These are phyloP conservation scores for Exidia glandulosa DNA, from an alignment of 768 basidiomycete genomes.

Conservation along the genomic window DNA sequence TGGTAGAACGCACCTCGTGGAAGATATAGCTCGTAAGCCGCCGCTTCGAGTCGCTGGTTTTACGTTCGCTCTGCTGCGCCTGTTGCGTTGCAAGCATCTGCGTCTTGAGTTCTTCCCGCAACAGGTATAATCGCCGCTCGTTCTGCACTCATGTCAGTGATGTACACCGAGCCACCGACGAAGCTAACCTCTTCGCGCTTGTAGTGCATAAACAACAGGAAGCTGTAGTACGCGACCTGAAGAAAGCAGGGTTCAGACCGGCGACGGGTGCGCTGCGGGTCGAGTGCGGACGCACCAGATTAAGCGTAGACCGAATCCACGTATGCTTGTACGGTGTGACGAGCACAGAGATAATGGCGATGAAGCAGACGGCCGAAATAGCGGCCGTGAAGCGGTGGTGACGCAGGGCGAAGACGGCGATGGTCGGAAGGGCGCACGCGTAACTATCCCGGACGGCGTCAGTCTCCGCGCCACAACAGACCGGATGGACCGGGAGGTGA, in stretches of 20 bases:
- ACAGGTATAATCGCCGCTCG: constrained; percentile 54
- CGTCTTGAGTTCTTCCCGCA: constrained; percentile 68
- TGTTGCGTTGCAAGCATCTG: constrained; percentile 47
- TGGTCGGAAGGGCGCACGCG: constrained; percentile 19
- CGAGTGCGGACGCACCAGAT: background rate
- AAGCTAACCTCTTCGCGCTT: constrained; percentile 46
- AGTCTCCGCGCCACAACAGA: no score
- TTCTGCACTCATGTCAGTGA: constrained; percentile 13
- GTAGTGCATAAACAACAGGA: constrained; percentile 69
- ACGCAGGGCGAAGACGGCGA: constrained; percentile 25
- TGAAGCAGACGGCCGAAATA: constrained; percentile 12
- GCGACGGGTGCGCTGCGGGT: background rate
- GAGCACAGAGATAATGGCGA: background rate
- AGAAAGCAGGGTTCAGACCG: constrained; percentile 52
- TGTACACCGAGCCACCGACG: background rate
- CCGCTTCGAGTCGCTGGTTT: constrained; percentile 28
- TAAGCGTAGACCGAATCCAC: background rate
- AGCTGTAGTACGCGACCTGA: constrained; percentile 59
- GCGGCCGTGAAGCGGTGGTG: constrained; percentile 18
- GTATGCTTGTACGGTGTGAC: background rate
- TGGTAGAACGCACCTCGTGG: constrained; percentile 21
- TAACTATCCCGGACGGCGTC: no score
- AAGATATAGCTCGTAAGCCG: constrained; percentile 42
- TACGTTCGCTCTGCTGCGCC: constrained; percentile 67
- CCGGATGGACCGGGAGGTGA: no score